phyloP scores from a whole-genome alignment of 2,329 filamentous ascomycete genomes.

The Cladophialophora yegresii region DNA sequence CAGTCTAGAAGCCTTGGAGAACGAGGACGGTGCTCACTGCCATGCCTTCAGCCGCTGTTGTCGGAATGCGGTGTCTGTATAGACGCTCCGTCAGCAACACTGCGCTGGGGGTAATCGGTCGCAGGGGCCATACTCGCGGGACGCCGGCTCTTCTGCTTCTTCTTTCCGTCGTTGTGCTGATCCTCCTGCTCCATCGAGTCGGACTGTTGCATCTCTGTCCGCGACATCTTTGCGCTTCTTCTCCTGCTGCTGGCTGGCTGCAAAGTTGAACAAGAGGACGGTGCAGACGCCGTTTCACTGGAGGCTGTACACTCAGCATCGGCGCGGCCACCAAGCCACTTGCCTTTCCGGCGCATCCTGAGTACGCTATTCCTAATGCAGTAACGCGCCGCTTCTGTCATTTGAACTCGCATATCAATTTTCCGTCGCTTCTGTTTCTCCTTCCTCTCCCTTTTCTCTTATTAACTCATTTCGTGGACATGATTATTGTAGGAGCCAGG shows the following conservation, averaged over 20 bases:
- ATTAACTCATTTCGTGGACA: slow-evolving; percentile 62
- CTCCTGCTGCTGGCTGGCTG: neutral
- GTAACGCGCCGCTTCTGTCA: slow-evolving; percentile 25
- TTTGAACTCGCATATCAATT: slow-evolving; percentile 21
- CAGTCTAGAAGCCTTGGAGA: slow-evolving; percentile 22
- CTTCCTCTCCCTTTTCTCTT: slow-evolving; percentile 43
- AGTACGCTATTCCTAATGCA: slow-evolving; percentile 13
- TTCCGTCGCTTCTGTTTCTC: slow-evolving; percentile 31
- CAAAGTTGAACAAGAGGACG: slow-evolving; percentile 14
- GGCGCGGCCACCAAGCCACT: slow-evolving; percentile 4
- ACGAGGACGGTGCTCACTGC: slow-evolving; percentile 68
- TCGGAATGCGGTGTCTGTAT: slow-evolving; percentile 86
- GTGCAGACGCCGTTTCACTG: neutral
- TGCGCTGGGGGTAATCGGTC: slow-evolving; percentile 5
- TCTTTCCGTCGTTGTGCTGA: slow-evolving; percentile 53
- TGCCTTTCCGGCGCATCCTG: slow-evolving; percentile 20
- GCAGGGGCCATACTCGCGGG: slow-evolving; percentile 70
- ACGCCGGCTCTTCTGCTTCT: slow-evolving; percentile 86
- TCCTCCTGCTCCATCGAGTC: slow-evolving; percentile 51
- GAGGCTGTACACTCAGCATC: slow-evolving; percentile 18
- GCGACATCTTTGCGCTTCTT: slow-evolving; percentile 44
- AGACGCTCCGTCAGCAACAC: slow-evolving; percentile 25
- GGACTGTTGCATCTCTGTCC: slow-evolving; percentile 44
- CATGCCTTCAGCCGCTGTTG: slow-evolving; percentile 97
- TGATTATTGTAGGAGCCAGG: slow-evolving; percentile 67